These are phyloP conservation scores for Biscogniauxia sp. DNA, from an alignment of 2,329 filamentous ascomycete species.

Conservation along the genomic window DNA sequence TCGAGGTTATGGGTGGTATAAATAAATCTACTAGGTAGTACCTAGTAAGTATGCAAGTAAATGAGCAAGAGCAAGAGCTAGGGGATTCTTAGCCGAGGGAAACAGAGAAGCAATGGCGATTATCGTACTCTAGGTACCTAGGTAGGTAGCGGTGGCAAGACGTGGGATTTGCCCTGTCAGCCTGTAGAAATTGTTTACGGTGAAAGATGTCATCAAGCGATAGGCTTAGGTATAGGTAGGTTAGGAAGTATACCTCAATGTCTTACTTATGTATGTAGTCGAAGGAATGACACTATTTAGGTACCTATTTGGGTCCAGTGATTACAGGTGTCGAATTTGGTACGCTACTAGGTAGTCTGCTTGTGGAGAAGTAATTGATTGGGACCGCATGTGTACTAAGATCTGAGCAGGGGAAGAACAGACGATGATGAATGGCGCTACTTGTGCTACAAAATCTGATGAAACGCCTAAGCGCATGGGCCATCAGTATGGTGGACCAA, in stretches of 20 bases:
- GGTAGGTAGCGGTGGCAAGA: not conserved
- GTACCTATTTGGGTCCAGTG: not conserved
- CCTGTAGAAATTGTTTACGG: not conserved
- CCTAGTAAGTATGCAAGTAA: no score
- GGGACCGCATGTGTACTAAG: not conserved
- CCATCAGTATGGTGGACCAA: not conserved
- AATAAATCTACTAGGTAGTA: no score
- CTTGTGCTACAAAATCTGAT: not conserved
- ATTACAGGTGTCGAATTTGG: no score
- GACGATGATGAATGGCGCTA: not conserved
- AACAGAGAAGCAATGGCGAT: no score
- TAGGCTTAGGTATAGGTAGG: not conserved
- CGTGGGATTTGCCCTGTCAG: not conserved
- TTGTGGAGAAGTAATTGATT: not conserved
- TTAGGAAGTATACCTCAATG: not conserved
- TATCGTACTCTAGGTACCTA: no score
- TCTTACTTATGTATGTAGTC: no score
- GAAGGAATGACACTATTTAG: not conserved
- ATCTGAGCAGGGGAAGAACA: not conserved
- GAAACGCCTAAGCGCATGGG: not conserved
- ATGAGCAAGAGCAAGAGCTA: no score
- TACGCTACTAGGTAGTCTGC: not conserved
- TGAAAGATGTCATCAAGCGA: not conserved
- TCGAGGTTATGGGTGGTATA: no score
- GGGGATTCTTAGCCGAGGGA: no score